phyloP scores from a whole-genome alignment of 768 basidiomycete genomes.

The Boletellus sp. region DNA sequence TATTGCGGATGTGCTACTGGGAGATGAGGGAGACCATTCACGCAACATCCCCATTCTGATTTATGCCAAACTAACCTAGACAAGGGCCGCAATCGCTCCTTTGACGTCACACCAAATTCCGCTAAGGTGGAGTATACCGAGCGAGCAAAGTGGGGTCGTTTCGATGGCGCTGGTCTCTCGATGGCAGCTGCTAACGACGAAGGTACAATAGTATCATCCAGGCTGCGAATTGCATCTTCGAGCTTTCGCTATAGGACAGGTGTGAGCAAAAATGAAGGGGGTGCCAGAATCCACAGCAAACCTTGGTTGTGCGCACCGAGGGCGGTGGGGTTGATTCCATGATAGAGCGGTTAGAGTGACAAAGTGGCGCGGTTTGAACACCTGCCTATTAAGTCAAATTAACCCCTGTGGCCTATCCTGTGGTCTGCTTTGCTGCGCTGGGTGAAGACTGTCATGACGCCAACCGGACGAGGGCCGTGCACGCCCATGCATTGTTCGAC shows the following conservation, averaged over 20 bases:
- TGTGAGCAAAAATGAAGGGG: not conserved
- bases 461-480: too few relatives aligned
- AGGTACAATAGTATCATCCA: slow-evolving; percentile 61
- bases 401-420: not conserved
- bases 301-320: slow-evolving; percentile 43
- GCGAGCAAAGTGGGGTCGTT: slow-evolving; percentile 50
- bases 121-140: slow-evolving; percentile 75
- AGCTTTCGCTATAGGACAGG: slow-evolving; percentile 59
- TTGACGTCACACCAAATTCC: slow-evolving; percentile 69
- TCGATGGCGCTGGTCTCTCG: slow-evolving; percentile 41
- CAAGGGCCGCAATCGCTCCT: slow-evolving; percentile 37
- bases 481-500: too few relatives aligned
- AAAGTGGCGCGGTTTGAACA: slow-evolving; percentile 2
- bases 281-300: slow-evolving; percentile 12
- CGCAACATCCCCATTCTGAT: not conserved
- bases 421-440: too few relatives aligned
- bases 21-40: not conserved
- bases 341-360: not conserved
- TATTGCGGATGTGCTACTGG: slow-evolving; percentile 10
- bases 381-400: not conserved
- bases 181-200: slow-evolving; percentile 24
- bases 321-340: slow-evolving; percentile 15
- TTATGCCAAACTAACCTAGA: slow-evolving; percentile 13
- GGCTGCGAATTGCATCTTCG: slow-evolving; percentile 69
- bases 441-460: too few relatives aligned